These are phyloP conservation scores for Akanthomyces dipterigenus DNA, from an alignment of 2,329 filamentous ascomycete genomes.

Conservation along the genomic window DNA sequence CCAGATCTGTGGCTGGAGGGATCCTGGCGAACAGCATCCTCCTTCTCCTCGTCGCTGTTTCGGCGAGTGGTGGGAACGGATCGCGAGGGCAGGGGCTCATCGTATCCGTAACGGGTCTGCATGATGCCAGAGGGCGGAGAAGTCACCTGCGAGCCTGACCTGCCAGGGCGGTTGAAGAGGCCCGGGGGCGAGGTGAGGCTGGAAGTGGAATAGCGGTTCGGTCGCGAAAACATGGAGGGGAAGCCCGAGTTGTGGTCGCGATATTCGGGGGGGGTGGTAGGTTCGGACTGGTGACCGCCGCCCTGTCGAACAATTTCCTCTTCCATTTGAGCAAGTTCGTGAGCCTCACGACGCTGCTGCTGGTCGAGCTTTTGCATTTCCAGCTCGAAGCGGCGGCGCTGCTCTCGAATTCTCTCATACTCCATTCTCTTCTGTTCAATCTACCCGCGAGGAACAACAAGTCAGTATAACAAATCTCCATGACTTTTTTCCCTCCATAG, in stretches of 20 bases:
- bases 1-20: slow-evolving; percentile 66
- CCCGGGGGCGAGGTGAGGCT: slow-evolving; percentile 78
- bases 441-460: slow-evolving; percentile 37
- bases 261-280: slow-evolving; percentile 92
- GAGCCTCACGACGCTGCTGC: slow-evolving; percentile 74
- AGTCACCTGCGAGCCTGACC: slow-evolving; percentile 72
- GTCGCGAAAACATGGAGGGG: slow-evolving; percentile 71
- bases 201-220: slow-evolving; percentile 83
- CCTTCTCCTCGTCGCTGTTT: slow-evolving; percentile 87
- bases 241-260: slow-evolving; percentile 66
- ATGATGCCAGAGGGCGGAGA: slow-evolving; percentile 64
- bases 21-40: slow-evolving; percentile 62
- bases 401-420: slow-evolving; percentile 84
- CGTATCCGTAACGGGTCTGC: slow-evolving; percentile 50
- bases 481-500: neutral
- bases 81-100: slow-evolving; percentile 54
- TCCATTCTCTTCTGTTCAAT: slow-evolving; percentile 91
- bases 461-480: slow-evolving; percentile 26
- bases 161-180: slow-evolving; percentile 63
- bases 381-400: slow-evolving; percentile 81
- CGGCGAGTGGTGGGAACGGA: slow-evolving; percentile 82
- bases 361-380: slow-evolving; percentile 88
- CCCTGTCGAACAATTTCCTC: slow-evolving; percentile 63
- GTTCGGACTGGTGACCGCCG: slow-evolving; percentile 80
- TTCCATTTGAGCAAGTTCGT: slow-evolving; percentile 78